Percentiles rank a stretch among this genome's conserved stretches.
Evolutionary conservation across 2,329 filamentous ascomycete species (phyloP).

Genomic region (Alternaria infectoria): DNA sequence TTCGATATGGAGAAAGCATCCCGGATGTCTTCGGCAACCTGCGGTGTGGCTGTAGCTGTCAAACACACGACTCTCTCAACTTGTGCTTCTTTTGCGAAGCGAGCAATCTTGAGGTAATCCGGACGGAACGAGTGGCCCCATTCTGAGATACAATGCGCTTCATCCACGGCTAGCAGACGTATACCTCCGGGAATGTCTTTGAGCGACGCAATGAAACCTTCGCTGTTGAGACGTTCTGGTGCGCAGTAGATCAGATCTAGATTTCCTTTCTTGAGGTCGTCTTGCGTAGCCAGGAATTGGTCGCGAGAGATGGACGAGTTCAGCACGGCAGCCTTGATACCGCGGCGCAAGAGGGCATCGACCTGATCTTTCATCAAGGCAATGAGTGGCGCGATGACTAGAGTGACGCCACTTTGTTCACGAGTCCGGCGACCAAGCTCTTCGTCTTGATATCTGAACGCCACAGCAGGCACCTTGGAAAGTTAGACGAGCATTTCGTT

Average conservation of each 20-base stretch:
- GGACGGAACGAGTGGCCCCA: slow-evolving; percentile 98
- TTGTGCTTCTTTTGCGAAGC: slow-evolving; percentile 79
- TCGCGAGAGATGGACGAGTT: slow-evolving; percentile 66
- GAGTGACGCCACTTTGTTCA: slow-evolving; percentile 79
- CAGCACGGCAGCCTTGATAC: slow-evolving; percentile 80
- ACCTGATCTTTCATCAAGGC: slow-evolving; percentile 98
- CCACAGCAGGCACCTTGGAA: slow-evolving; percentile 48
- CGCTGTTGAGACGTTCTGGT: slow-evolving; percentile 90
- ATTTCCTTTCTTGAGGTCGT: slow-evolving; percentile 67
- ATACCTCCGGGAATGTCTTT: slow-evolving; percentile 68
- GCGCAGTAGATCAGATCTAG: slow-evolving; percentile 91
- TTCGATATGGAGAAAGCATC: slow-evolving; percentile 88
- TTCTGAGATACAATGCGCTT: slow-evolving; percentile 95
- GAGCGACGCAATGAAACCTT: slow-evolving; percentile 69
- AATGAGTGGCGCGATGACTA: slow-evolving; percentile 89
- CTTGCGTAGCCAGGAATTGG: slow-evolving; percentile 65
- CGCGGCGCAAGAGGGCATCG: slow-evolving; percentile 70
- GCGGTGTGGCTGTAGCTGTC: slow-evolving; percentile 88
- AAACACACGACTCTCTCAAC: slow-evolving; percentile 78
- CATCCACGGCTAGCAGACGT: slow-evolving; percentile 91
- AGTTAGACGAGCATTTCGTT: slow-evolving; percentile 3
- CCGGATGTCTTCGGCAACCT: slow-evolving; percentile 75
- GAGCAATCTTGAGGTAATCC: slow-evolving; percentile 79
- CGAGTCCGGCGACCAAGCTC: slow-evolving; percentile 43
- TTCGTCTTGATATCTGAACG: slow-evolving; percentile 50